A percentile compares a stretch with the other conserved stretches of the same genome.
Evolutionary conservation across 108 stramenopile species (phyloP).

Genomic region (Bacterosira constricta): DNA sequence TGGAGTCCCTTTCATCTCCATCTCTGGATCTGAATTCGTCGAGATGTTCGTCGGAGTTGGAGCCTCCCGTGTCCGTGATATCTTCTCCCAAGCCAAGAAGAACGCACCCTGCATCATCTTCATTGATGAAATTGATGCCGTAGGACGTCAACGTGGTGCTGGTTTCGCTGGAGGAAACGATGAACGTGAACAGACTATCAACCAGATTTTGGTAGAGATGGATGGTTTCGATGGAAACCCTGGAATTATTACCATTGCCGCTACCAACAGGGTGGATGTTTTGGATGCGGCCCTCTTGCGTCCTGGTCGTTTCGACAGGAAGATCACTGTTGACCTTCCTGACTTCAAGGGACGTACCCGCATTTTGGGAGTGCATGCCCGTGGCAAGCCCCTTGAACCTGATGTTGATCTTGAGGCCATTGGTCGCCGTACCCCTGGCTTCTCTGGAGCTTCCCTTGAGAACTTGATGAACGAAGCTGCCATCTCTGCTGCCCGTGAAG

Average conservation of each 20-base stretch:
- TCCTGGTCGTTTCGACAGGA: constrained; percentile 99
- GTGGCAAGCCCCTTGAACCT: constrained; percentile 90
- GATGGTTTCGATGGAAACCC: constrained; percentile 97
- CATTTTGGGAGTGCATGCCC: constrained; percentile 92
- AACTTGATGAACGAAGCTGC: constrained; percentile 99
- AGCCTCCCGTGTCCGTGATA: constrained; percentile 92
- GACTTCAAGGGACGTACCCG: constrained; percentile 92
- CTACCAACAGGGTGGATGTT: constrained; percentile 97
- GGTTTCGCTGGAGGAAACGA: constrained; percentile 95
- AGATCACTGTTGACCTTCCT: constrained; percentile 95
- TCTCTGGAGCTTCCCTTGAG: constrained; percentile 95
- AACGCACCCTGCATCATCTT: constrained; percentile 97
- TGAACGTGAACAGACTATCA: constrained; percentile 96
- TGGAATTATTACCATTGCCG: constrained; percentile 97
- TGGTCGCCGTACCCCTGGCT: constrained; percentile 94
- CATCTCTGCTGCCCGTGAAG: constrained; percentile 83
- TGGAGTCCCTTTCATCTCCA: constrained; percentile 93
- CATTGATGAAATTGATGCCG: constrained; percentile 99
- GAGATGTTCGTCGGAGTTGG: constrained; percentile 96
- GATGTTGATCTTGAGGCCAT: constrained; percentile 94
- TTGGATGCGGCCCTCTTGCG: constrained; percentile 94
- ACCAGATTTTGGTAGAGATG: constrained; percentile 99
- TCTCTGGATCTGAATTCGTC: constrained; percentile 94
- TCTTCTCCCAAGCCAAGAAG: constrained; percentile 91
- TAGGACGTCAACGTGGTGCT: constrained; percentile 90